Percentiles rank a stretch among this genome's conserved stretches.
phyloP scores from a whole-genome alignment of 2,329 filamentous ascomycete species.

The Fusarium avenaceum region DNA sequence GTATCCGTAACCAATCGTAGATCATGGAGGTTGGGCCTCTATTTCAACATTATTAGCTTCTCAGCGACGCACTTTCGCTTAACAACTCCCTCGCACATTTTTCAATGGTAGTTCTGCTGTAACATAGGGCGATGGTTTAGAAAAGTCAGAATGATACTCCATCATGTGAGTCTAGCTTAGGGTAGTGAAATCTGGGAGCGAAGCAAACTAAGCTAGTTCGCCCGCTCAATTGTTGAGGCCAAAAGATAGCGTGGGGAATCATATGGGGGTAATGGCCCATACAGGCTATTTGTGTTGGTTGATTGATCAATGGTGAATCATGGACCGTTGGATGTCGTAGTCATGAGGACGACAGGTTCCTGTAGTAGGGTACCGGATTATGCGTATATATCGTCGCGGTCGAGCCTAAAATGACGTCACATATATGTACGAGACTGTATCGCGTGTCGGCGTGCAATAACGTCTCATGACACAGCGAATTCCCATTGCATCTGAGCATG shows the following conservation, averaged over 20 bases:
- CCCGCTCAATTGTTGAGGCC: too few relatives aligned
- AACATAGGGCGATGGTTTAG: too few relatives aligned
- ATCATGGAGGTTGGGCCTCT: background rate
- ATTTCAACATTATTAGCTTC: background rate
- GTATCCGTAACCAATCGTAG: background rate
- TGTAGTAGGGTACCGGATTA: background rate
- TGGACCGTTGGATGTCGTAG: background rate
- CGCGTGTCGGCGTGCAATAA: slow-evolving; percentile 8
- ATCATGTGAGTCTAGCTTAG: background rate
- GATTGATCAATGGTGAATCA: slow-evolving; percentile 21
- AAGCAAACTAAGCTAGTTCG: too few relatives aligned
- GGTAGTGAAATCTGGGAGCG: background rate
- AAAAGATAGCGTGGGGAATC: too few relatives aligned
- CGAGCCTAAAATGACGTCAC: slow-evolving; percentile 27
- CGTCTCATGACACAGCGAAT: slow-evolving; percentile 3
- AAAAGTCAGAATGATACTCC: background rate
- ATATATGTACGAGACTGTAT: slow-evolving; percentile 5
- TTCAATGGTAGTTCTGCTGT: too few relatives aligned
- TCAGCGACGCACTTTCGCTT: too few relatives aligned
- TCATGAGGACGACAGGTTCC: slow-evolving; percentile 1
- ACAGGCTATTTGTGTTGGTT: background rate
- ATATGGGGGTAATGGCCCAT: background rate
- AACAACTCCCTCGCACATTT: too few relatives aligned
- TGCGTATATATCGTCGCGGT: background rate
- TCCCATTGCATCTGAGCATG: background rate